Conservation (phyloP, 2,329 filamentous ascomycete species). For the Venturiaceae sp. region DNA sequence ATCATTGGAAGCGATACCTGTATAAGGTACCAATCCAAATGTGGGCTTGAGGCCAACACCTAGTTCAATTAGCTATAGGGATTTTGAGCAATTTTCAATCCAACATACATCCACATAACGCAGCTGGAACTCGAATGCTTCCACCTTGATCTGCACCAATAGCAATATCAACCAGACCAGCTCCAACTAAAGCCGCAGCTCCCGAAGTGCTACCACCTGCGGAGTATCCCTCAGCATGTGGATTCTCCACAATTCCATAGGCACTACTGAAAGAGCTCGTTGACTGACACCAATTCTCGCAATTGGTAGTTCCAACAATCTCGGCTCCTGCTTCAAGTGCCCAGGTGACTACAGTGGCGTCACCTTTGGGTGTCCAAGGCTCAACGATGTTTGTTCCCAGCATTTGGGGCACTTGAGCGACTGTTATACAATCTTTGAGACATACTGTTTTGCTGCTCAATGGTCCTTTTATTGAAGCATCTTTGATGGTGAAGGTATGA, state of each 20-base stretch:
- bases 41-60: slow-evolving; percentile 30
- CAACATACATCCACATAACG: slow-evolving; percentile 24
- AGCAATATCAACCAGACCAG: slow-evolving; percentile 25
- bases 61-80: neutral
- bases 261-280: slow-evolving; percentile 38
- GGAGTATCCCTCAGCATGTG: slow-evolving; percentile 33
- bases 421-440: slow-evolving; percentile 46
- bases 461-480: slow-evolving; percentile 10
- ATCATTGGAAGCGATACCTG: slow-evolving; percentile 32
- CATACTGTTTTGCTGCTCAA: slow-evolving; percentile 35
- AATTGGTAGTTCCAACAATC: slow-evolving; percentile 41
- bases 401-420: slow-evolving; percentile 44
- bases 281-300: slow-evolving; percentile 44
- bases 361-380: slow-evolving; percentile 41
- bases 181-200: slow-evolving; percentile 31
- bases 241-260: slow-evolving; percentile 30
- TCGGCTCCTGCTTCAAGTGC: slow-evolving; percentile 40
- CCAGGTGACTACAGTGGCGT: slow-evolving; percentile 44
- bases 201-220: slow-evolving; percentile 40
- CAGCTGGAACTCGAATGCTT: slow-evolving; percentile 26
- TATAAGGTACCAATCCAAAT: slow-evolving; percentile 36
- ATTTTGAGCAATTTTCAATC: neutral
- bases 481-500: slow-evolving; percentile 38
- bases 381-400: slow-evolving; percentile 41
- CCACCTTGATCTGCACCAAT: slow-evolving; percentile 31